These are phyloP conservation scores for Leccinum uliginosum DNA, from an alignment of 768 basidiomycete species.

Conservation along the genomic window DNA sequence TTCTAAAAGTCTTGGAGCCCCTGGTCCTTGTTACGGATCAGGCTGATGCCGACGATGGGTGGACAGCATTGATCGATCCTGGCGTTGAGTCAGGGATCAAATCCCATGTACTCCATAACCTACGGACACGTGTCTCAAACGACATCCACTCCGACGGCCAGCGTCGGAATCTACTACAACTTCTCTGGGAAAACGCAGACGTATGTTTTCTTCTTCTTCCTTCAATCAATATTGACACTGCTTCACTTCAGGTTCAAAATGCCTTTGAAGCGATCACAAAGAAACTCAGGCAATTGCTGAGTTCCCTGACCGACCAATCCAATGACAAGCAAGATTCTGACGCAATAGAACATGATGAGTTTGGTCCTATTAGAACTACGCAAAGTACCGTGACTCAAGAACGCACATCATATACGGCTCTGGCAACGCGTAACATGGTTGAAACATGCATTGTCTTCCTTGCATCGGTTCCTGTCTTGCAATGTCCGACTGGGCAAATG, in stretches of 20 bases:
- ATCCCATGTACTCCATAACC: conserved; percentile 41
- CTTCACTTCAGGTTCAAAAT: conserved; percentile 48
- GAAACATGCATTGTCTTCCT: conserved; percentile 58
- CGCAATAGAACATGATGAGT: conserved; percentile 50
- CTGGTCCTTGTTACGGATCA: conserved; percentile 44
- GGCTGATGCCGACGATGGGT: conserved; percentile 23
- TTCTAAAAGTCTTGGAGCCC: conserved; percentile 65
- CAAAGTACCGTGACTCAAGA: conserved; percentile 30
- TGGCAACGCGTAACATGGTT: conserved; percentile 34
- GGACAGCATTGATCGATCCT: conserved; percentile 48
- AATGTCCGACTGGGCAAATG: conserved; percentile 52
- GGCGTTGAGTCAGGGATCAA: conserved; percentile 58
- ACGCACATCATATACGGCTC: conserved; percentile 23
- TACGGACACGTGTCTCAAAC: conserved; percentile 21
- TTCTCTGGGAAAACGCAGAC: conserved; percentile 66
- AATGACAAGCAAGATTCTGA: conserved; percentile 21
- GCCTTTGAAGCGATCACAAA: conserved; percentile 30
- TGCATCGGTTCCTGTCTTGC: conserved; percentile 58
- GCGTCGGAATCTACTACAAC: conserved; percentile 45
- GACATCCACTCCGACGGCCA: conserved; percentile 8
- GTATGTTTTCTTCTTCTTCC: conserved; percentile 38
- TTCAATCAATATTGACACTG: background rate
- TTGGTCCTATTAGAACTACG: conserved; percentile 47
- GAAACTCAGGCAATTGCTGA: conserved; percentile 41
- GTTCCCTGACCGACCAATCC: conserved; percentile 26